Percentiles rank a stretch among this genome's conserved stretches.
Evolutionary conservation across 352 stramenopile species (phyloP).

Genomic region (Lagenidium giganteum): DNA sequence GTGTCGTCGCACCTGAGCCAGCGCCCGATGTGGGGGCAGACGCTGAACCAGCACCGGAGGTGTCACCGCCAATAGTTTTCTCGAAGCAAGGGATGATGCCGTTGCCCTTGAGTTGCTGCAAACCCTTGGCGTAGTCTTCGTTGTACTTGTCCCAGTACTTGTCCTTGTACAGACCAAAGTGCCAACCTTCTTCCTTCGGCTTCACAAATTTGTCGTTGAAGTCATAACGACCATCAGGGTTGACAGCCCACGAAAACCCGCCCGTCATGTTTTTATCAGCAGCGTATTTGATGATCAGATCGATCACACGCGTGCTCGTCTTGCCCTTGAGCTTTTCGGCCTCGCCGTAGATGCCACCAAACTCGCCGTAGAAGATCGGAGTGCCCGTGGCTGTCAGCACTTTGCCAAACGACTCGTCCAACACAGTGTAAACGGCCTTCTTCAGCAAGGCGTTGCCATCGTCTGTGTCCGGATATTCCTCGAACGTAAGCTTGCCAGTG

Average conservation of each 20-base stretch:
- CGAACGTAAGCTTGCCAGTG: slow-evolving; percentile 28
- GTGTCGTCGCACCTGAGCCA: no score
- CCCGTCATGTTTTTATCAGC: slow-evolving; percentile 62
- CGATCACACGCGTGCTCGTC: slow-evolving; percentile 68
- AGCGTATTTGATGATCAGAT: slow-evolving; percentile 69
- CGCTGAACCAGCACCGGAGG: no score
- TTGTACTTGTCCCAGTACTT: slow-evolving; percentile 64
- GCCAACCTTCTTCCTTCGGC: no score
- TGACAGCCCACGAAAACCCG: slow-evolving; percentile 77
- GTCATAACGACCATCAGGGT: slow-evolving; percentile 68
- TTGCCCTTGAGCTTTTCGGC: slow-evolving; percentile 43
- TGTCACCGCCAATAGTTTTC: no score
- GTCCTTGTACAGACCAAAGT: slow-evolving; percentile 71
- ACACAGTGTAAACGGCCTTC: slow-evolving; percentile 41
- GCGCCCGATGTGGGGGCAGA: no score
- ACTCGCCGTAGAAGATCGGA: slow-evolving; percentile 75
- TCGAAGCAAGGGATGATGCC: slow-evolving; percentile 68
- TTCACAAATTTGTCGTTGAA: slow-evolving; percentile 67
- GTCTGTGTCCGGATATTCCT: slow-evolving; percentile 60
- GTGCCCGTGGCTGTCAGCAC: slow-evolving; percentile 36
- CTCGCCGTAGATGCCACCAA: slow-evolving; percentile 73
- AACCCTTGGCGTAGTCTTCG: slow-evolving; percentile 55
- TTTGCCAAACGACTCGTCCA: slow-evolving; percentile 67
- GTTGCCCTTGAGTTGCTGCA: slow-evolving; percentile 64
- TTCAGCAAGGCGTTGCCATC: slow-evolving; percentile 56